A percentile compares a stretch with the other conserved stretches of the same genome.
Conservation (phyloP, 2,329 filamentous ascomycete genomes). For the Fusarium tricinctum region DNA sequence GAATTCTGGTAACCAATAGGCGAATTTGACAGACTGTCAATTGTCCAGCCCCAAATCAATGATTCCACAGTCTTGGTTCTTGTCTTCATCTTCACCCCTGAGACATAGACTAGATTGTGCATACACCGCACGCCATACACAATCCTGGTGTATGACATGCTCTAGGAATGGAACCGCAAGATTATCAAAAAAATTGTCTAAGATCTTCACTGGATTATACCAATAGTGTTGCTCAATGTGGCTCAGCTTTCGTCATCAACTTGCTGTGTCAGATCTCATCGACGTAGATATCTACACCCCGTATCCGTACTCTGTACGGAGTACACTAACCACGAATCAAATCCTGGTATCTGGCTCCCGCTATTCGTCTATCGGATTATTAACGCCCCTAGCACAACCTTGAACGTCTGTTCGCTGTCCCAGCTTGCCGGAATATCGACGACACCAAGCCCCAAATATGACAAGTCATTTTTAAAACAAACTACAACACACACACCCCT, state of each 20-base stretch:
- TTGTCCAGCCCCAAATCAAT: neutral
- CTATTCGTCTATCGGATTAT: constrained; percentile 41
- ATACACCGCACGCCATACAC: constrained; percentile 11
- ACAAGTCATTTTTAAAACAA: constrained; percentile 37
- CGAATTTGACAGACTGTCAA: constrained; percentile 16
- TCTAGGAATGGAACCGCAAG: neutral
- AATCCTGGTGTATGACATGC: neutral
- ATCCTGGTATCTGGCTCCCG: constrained; percentile 38
- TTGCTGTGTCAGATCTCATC: constrained; percentile 36
- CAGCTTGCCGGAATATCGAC: constrained; percentile 37
- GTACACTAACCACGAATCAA: constrained; percentile 26
- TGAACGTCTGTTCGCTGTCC: constrained; percentile 42
- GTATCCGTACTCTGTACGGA: neutral
- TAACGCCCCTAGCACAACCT: constrained; percentile 35
- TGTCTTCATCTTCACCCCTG: neutral
- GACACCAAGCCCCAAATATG: constrained; percentile 35
- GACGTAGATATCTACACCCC: constrained; percentile 39
- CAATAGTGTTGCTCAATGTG: constrained; percentile 22
- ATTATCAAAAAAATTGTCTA: constrained; percentile 25
- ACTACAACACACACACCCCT: constrained; percentile 29
- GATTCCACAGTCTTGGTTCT: constrained; percentile 12
- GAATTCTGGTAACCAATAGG: constrained; percentile 46
- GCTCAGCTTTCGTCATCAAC: constrained; percentile 25
- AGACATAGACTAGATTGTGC: constrained; percentile 10
- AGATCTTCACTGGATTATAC: constrained; percentile 15